phyloP scores from a whole-genome alignment of 768 basidiomycete genomes.

The Suillus discolor region DNA sequence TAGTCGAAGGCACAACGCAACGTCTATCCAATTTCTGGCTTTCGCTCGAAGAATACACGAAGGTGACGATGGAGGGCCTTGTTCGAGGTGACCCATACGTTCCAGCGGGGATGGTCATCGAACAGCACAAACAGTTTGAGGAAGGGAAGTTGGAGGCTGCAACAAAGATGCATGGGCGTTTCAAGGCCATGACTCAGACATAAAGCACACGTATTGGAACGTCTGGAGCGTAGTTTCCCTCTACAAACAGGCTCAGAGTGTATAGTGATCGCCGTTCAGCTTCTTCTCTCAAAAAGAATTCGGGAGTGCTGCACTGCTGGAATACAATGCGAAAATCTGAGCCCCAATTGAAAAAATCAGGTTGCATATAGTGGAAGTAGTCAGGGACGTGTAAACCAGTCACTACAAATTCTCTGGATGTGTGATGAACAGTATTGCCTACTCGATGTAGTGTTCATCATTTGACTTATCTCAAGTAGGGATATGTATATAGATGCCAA shows the following conservation, averaged over 20 bases:
- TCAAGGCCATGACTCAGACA: constrained; percentile 2
- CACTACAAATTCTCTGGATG: background rate
- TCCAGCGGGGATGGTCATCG: constrained; percentile 22
- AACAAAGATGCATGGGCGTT: background rate
- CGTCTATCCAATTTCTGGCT: constrained; percentile 56
- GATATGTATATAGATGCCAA: background rate
- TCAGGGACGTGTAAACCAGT: background rate
- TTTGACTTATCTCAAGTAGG: background rate
- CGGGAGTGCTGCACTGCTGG: background rate
- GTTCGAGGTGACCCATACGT: constrained; percentile 35
- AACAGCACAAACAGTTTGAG: constrained; percentile 28
- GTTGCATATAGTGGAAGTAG: background rate
- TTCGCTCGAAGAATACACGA: constrained; percentile 51
- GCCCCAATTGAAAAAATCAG: background rate
- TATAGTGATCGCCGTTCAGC: background rate
- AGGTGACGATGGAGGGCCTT: constrained; percentile 41
- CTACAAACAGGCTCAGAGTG: background rate
- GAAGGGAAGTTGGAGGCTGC: constrained; percentile 30
- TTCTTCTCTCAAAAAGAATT: background rate
- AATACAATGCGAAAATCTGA: background rate
- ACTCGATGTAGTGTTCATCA: background rate
- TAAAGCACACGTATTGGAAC: background rate
- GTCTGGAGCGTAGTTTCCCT: background rate
- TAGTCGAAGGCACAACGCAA: constrained; percentile 55
- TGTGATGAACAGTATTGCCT: background rate